Base-by-base conservation (phyloP, 352 stramenopile genomes). In the Phytophthora constricta region DNA sequence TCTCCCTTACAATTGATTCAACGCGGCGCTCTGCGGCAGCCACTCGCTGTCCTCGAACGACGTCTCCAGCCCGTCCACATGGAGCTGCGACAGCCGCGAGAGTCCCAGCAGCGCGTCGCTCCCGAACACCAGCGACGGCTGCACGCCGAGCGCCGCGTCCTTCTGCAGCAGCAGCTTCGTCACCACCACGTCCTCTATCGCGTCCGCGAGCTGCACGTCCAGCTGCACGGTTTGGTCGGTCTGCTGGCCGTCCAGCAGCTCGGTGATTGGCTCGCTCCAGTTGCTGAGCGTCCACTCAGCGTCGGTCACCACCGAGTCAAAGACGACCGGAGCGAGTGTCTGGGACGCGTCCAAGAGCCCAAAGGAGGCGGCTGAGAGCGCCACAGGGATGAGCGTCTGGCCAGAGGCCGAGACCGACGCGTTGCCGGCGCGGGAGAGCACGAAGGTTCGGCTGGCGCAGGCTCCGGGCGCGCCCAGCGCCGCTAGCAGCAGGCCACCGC, bases 1-100 rank as follows among this genome's bases (percentile, higher is more conserved):
- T 57, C 26, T 41, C 51, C 63, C 66, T 61, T 70, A 87, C 72
- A 88, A 46, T 54, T 83, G 61, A 20, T 77, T 69, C 50, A 88
- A 39, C 11, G 66, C 25, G 41, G 64, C 55, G 13, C 51, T 52
- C 0, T 62, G 8, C 1, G 77, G 68, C 25, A 88, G 68, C 79
- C 79, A 87, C 25, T 45, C 23, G 11, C 39, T 48, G 48, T 77
- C 64, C 16, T 72, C 55, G 43, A 88, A 75, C 19, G 77, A 69
- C 56, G 82, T 52, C 47, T 78, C 79, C 57, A 88, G 74, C 17
- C 74, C 69, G 25, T 62, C 49, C 26, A 87, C 62, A 57, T 77
- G 71, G 41, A 88, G 26, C 19, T 62, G 62, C 43, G 69, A 46
- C 14, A 88, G 75, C 14, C 26, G 53, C 14, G 39, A 59, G 4